Evolutionary conservation across 345 rosid genomes (phyloP).

Genomic region (Citrus reticulata): DNA sequence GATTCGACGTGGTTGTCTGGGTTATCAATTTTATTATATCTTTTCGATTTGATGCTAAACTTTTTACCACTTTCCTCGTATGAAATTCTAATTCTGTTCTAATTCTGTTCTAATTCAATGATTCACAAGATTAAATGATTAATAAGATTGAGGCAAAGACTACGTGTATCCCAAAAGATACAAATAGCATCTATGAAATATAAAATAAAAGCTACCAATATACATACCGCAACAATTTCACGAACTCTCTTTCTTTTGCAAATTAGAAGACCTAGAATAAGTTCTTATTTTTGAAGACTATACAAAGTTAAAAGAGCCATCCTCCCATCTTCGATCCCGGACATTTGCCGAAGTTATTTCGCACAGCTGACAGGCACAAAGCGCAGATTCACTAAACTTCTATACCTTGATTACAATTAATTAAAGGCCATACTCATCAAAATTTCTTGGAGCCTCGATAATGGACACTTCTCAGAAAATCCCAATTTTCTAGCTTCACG

Average conservation of each 20-base stretch:
- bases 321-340: background rate
- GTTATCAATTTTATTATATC: no score
- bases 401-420: conserved; percentile 28
- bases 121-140: background rate
- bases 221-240: background rate
- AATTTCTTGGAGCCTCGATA: conserved; percentile 17
- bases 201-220: background rate
- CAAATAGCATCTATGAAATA: background rate
- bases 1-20: no score
- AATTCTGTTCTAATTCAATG: background rate
- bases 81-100: background rate
- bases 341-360: background rate
- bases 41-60: no score
- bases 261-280: background rate
- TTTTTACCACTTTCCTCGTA: background rate
- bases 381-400: conserved; percentile 5
- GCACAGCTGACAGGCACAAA: background rate
- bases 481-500: conserved; percentile 7
- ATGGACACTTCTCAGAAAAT: conserved; percentile 5
- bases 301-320: conserved; percentile 17
- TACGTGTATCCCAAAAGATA: background rate
- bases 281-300: conserved; percentile 12
- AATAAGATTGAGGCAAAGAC: background rate
- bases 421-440: conserved; percentile 25
- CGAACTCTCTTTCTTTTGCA: background rate